These are phyloP conservation scores for Thalassiosira hispida DNA, from an alignment of 352 stramenopile species.

Conservation along the genomic window DNA sequence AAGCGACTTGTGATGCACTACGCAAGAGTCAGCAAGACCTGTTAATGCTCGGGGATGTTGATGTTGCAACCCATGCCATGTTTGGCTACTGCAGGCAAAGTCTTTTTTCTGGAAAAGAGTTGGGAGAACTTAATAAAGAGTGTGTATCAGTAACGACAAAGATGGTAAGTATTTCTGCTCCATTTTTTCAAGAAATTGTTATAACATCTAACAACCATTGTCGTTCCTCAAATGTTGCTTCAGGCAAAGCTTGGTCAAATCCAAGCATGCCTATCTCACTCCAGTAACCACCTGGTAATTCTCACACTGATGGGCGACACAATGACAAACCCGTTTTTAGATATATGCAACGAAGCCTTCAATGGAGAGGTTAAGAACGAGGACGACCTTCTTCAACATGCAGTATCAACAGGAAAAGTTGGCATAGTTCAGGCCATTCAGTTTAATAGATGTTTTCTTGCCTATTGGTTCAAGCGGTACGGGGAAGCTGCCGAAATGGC, in stretches of 20 bases:
- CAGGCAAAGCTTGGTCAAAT: constrained; percentile 11
- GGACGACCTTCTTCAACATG: constrained; percentile 13
- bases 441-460: constrained; percentile 29
- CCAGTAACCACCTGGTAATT: constrained; percentile 10
- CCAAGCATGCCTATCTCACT: background rate
- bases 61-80: background rate
- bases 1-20: constrained; percentile 12
- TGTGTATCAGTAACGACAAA: background rate
- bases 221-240: background rate
- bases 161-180: background rate
- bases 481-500: constrained; percentile 18
- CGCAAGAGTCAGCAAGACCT: constrained; percentile 9
- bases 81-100: constrained; percentile 11
- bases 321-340: background rate
- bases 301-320: constrained; percentile 7
- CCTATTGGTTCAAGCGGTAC: constrained; percentile 39
- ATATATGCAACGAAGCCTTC: background rate
- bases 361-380: constrained; percentile 11
- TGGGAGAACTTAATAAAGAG: constrained; percentile 5
- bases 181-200: background rate
- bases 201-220: background rate
- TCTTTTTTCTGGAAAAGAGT: constrained; percentile 16
- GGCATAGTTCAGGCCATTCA: background rate
- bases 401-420: constrained; percentile 6
- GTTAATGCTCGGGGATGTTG: constrained; percentile 26